Percentiles rank a stretch among this genome's conserved stretches.
These are phyloP conservation scores for Remersonia thermophila DNA, from an alignment of 2,329 filamentous ascomycete genomes.

Conservation along the genomic window DNA sequence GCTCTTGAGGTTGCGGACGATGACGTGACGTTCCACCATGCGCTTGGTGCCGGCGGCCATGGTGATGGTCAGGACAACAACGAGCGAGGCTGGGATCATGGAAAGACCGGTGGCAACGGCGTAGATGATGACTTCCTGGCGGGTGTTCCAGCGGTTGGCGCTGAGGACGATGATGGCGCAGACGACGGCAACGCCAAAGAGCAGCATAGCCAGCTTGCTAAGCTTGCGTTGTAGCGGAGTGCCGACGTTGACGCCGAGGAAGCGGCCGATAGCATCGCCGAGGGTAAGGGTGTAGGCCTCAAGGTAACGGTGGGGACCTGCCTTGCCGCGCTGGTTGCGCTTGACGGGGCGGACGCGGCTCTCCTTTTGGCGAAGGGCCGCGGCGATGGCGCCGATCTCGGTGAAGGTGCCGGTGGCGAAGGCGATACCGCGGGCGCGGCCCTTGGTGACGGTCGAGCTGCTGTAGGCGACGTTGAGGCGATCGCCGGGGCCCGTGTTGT, in stretches of 20 bases:
- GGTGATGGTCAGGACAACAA: conserved; percentile 54
- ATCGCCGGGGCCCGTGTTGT: conserved; percentile 49
- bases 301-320: conserved; percentile 25
- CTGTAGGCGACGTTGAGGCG: conserved; percentile 60
- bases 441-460: conserved; percentile 57
- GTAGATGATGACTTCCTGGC: conserved; percentile 37
- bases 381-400: conserved; percentile 45
- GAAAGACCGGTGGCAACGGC: conserved; percentile 37
- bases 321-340: conserved; percentile 33
- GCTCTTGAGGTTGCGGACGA: conserved; percentile 48
- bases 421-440: conserved; percentile 57
- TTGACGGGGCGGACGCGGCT: conserved; percentile 29
- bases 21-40: conserved; percentile 43
- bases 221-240: conserved; percentile 57
- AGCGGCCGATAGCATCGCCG: conserved; percentile 19
- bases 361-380: conserved; percentile 39
- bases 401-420: conserved; percentile 52
- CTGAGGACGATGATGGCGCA: conserved; percentile 30
- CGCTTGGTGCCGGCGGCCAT: conserved; percentile 45
- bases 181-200: conserved; percentile 45
- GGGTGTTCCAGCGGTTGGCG: conserved; percentile 28
- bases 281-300: conserved; percentile 24
- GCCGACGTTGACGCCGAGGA: conserved; percentile 39
- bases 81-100: conserved; percentile 43
- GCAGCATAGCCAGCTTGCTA: conserved; percentile 52